phyloP scores from a whole-genome alignment of 148 eudicot genomes.

The Euryodendron excelsum region DNA sequence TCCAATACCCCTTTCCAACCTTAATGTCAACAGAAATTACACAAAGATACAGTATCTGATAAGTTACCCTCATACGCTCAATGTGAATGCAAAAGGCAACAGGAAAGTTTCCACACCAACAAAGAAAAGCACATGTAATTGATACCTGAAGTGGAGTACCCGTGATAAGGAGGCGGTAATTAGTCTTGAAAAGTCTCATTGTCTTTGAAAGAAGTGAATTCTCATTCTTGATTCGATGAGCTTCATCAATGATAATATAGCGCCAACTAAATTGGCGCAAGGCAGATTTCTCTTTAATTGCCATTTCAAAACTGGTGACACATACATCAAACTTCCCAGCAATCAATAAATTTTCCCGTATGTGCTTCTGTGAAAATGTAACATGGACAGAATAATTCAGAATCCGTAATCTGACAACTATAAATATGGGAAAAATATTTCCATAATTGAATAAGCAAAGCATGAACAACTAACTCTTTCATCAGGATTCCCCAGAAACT shows the following conservation, averaged over 20 bases:
- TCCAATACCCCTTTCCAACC: not conserved
- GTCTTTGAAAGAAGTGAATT: conserved; percentile 97
- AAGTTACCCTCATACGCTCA: not conserved
- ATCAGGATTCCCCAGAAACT: conserved; percentile 91
- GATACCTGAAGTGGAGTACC: conserved; percentile 98
- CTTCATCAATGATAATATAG: conserved; percentile 97
- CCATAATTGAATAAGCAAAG: not conserved
- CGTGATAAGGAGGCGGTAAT: conserved; percentile 89
- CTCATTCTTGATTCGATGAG: conserved; percentile 97
- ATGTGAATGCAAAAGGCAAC: not conserved
- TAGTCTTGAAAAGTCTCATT: conserved; percentile 91
- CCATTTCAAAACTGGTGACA: conserved; percentile 99
- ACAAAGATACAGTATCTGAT: not conserved
- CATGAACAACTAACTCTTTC: conserved; percentile 64
- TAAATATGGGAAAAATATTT: not conserved
- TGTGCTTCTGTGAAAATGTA: conserved; percentile 56
- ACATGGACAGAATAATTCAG: not conserved
- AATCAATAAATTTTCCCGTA: conserved; percentile 78
- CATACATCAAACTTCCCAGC: conserved; percentile 99
- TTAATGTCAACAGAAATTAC: not conserved
- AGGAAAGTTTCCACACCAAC: not conserved
- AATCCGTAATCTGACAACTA: not conserved
- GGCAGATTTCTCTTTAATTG: conserved; percentile 77
- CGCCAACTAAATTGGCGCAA: conserved; percentile 98
- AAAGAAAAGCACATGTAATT: not conserved